These are phyloP conservation scores for Extremus antarcticus DNA, from an alignment of 495 filamentous ascomycete genomes.

Conservation along the genomic window DNA sequence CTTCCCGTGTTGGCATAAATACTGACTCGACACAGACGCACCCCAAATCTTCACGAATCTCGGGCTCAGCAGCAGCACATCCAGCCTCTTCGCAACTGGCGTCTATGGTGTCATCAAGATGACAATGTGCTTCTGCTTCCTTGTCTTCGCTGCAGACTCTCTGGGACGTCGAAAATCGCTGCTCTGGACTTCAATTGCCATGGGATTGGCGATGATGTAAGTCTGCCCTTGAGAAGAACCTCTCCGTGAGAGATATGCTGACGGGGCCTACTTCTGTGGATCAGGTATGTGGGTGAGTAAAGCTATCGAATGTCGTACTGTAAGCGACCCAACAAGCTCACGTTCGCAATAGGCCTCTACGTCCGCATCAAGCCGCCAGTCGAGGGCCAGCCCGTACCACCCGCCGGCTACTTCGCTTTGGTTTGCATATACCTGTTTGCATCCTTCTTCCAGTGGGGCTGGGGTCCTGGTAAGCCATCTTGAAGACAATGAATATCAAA, in stretches of 20 bases:
- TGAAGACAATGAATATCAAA: background rate
- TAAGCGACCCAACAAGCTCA: background rate
- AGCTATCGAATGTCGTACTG: too few relatives aligned
- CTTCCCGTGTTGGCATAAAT: too few relatives aligned
- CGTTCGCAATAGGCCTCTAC: constrained; percentile 45
- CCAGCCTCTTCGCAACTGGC: constrained; percentile 49
- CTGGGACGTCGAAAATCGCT: constrained; percentile 60
- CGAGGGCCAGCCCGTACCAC: constrained; percentile 25
- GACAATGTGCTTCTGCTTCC: constrained; percentile 45
- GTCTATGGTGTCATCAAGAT: constrained; percentile 56
- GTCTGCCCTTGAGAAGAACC: too few relatives aligned
- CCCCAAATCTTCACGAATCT: constrained; percentile 56
- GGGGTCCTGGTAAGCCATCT: constrained; percentile 41
- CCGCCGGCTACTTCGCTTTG: constrained; percentile 25
- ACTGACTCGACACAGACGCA: constrained; percentile 39
- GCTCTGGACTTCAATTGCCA: constrained; percentile 61
- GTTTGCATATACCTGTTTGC: constrained; percentile 30
- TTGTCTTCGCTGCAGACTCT: constrained; percentile 60
- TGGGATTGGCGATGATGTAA: constrained; percentile 64
- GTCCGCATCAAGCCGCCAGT: constrained; percentile 57
- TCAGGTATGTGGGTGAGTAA: too few relatives aligned
- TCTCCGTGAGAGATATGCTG: too few relatives aligned
- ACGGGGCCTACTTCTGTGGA: too few relatives aligned
- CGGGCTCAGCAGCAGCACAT: constrained; percentile 41
- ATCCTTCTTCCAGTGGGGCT: constrained; percentile 28